phyloP scores from a whole-genome alignment of 2,329 filamentous ascomycete genomes.

The Pyrenochaeta sp. region DNA sequence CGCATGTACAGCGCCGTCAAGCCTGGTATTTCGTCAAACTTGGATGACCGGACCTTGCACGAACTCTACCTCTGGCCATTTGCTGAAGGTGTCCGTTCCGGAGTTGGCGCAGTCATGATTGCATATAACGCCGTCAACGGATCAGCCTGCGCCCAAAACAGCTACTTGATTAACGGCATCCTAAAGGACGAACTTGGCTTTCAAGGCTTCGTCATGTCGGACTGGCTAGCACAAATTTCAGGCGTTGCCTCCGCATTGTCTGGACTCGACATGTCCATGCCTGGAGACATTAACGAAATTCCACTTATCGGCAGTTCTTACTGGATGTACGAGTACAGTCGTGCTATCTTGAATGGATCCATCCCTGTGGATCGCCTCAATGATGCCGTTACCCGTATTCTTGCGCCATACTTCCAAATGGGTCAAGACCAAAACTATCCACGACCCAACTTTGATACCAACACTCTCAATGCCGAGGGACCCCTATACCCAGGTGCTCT shows the following conservation, averaged over 20 bases:
- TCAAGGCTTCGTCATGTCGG: constrained; percentile 86
- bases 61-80: constrained; percentile 90
- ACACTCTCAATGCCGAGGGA: constrained; percentile 44
- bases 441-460: constrained; percentile 54
- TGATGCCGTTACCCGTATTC: constrained; percentile 86
- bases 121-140: constrained; percentile 69
- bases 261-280: constrained; percentile 85
- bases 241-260: constrained; percentile 81
- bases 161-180: constrained; percentile 82
- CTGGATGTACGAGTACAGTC: constrained; percentile 79
- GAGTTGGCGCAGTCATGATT: constrained; percentile 84
- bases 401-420: constrained; percentile 82
- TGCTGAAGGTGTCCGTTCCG: constrained; percentile 77
- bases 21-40: constrained; percentile 62
- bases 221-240: constrained; percentile 86
- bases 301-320: constrained; percentile 57
- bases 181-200: constrained; percentile 88
- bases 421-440: constrained; percentile 51
- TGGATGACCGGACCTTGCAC: constrained; percentile 78
- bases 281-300: constrained; percentile 69
- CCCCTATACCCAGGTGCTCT: constrained; percentile 52
- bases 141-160: constrained; percentile 73
- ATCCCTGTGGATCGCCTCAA: constrained; percentile 83
- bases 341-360: constrained; percentile 81
- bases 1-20: constrained; percentile 53